Percentiles rank a stretch among this genome's conserved stretches.
Conservation (phyloP, 495 filamentous ascomycete species). For the Aspergillus homomorphus region DNA sequence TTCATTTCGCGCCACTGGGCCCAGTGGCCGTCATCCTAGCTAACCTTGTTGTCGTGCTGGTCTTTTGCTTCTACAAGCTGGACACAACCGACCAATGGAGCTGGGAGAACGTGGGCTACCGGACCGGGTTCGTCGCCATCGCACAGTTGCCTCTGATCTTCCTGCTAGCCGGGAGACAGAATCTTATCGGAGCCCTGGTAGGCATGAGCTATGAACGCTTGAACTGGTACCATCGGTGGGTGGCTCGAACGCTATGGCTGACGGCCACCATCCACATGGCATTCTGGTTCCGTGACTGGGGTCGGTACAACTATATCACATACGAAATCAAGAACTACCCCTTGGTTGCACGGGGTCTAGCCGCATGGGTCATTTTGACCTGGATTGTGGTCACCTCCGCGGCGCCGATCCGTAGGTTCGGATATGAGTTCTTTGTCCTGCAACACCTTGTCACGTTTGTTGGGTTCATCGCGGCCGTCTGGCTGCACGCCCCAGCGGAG, state of each 20-base stretch:
- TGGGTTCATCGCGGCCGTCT: constrained; percentile 64
- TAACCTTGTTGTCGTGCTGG: constrained; percentile 37
- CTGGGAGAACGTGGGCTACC: constrained; percentile 72
- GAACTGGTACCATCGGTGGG: constrained; percentile 86
- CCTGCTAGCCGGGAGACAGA: constrained; percentile 75
- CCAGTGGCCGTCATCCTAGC: constrained; percentile 35
- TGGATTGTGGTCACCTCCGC: constrained; percentile 70
- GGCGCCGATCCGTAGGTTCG: constrained; percentile 62
- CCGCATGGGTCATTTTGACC: constrained; percentile 68
- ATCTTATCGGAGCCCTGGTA: constrained; percentile 63
- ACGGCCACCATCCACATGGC: constrained; percentile 72
- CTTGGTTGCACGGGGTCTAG: constrained; percentile 66
- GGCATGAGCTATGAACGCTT: constrained; percentile 72
- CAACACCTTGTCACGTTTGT: constrained; percentile 71
- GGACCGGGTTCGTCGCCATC: constrained; percentile 71
- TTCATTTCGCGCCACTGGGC: constrained; percentile 49
- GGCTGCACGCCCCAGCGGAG: constrained; percentile 58
- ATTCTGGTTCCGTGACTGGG: constrained; percentile 70
- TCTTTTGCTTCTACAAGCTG: constrained; percentile 44
- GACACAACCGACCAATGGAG: constrained; percentile 38
- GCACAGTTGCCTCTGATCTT: constrained; percentile 82
- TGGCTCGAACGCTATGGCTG: constrained; percentile 68
- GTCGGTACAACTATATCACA: constrained; percentile 57
- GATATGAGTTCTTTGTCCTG: constrained; percentile 78
- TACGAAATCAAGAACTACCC: constrained; percentile 60